These are phyloP conservation scores for Colletotrichum sp. DNA, from an alignment of 2,329 filamentous ascomycete species.

Conservation along the genomic window DNA sequence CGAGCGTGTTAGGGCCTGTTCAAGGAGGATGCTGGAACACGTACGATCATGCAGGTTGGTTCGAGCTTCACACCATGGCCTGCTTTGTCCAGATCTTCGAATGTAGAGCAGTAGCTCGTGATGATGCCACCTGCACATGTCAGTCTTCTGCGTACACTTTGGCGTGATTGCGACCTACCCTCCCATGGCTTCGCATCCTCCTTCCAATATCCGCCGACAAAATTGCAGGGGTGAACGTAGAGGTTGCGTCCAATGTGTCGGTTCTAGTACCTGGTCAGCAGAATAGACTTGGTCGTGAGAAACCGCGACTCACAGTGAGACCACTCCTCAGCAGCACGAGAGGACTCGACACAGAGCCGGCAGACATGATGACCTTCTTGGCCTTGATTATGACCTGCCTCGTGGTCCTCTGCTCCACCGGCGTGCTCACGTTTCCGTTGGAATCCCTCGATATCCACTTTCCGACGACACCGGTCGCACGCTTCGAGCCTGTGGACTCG, in stretches of 20 bases:
- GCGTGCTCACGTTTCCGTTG: slow-evolving; percentile 60
- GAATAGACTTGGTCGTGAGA: background rate
- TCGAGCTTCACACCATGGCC: slow-evolving; percentile 88
- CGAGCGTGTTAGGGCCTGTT: slow-evolving; percentile 12
- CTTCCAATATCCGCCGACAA: slow-evolving; percentile 66
- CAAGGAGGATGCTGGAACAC: slow-evolving; percentile 23
- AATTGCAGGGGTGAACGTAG: slow-evolving; percentile 77
- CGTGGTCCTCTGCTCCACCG: slow-evolving; percentile 49
- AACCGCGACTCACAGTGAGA: slow-evolving; percentile 59
- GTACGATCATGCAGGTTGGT: slow-evolving; percentile 70
- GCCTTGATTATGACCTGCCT: slow-evolving; percentile 76
- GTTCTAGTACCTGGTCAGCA: slow-evolving; percentile 56
- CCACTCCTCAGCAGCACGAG: slow-evolving; percentile 79
- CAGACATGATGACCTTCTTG: slow-evolving; percentile 80
- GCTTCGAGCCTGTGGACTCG: slow-evolving; percentile 48
- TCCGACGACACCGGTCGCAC: slow-evolving; percentile 75
- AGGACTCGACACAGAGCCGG: slow-evolving; percentile 79
- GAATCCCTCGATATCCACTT: slow-evolving; percentile 76
- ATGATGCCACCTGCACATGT: slow-evolving; percentile 70
- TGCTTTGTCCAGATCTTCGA: slow-evolving; percentile 80
- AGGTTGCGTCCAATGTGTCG: slow-evolving; percentile 82
- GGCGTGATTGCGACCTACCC: slow-evolving; percentile 33
- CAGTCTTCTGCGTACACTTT: background rate
- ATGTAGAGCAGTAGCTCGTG: slow-evolving; percentile 77
- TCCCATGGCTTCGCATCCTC: slow-evolving; percentile 76